Evolutionary conservation across 352 stramenopile genomes (phyloP).

Genomic region (Aphanomyces euteiches): DNA sequence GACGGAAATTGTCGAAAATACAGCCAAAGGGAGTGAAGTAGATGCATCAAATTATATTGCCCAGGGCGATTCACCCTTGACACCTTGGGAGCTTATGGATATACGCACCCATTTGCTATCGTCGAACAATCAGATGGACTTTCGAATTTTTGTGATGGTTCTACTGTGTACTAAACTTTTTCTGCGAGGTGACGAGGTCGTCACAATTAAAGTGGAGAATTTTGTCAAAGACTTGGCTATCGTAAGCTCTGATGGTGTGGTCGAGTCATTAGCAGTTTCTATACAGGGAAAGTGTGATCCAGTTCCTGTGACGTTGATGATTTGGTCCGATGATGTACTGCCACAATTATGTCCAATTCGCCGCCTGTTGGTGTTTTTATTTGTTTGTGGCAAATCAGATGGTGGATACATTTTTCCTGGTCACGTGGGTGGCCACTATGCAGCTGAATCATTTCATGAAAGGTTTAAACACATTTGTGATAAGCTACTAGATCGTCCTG

Average conservation of each 20-base stretch:
- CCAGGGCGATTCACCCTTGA: background rate
- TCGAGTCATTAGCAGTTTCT: constrained; percentile 13
- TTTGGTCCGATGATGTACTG: constrained; percentile 12
- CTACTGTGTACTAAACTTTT: constrained; percentile 6
- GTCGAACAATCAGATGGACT: background rate
- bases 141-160: constrained; percentile 7
- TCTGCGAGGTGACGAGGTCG: constrained; percentile 16
- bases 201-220: background rate
- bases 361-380: background rate
- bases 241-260: background rate
- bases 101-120: constrained; percentile 16
- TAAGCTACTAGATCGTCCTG: constrained; percentile 1
- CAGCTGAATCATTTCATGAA: background rate
- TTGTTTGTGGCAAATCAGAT: background rate
- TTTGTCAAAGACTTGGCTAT: constrained; percentile 5
- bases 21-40: background rate
- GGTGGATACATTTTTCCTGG: constrained; percentile 3
- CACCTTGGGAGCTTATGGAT: background rate
- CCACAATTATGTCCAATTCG: constrained; percentile 13
- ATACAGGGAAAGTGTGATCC: background rate
- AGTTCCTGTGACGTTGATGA: background rate
- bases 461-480: constrained; percentile 8
- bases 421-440: background rate
- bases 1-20: background rate
- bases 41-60: background rate